Percentiles rank a stretch among this genome's conserved stretches.
These are phyloP conservation scores for Xylariaceae sp. DNA, from an alignment of 2,329 filamentous ascomycete genomes.

Conservation along the genomic window DNA sequence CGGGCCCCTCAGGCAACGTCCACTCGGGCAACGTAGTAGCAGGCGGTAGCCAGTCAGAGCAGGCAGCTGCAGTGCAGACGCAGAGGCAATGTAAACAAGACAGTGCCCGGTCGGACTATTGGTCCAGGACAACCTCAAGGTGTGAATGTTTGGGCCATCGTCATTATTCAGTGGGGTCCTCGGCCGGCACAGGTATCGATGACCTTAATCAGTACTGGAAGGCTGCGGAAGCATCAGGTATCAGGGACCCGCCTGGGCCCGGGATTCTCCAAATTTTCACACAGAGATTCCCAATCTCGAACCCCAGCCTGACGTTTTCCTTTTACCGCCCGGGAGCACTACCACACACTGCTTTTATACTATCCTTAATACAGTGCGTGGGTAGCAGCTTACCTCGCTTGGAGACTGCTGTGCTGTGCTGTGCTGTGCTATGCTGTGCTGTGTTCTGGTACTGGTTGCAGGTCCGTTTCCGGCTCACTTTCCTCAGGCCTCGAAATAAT, in stretches of 20 bases:
- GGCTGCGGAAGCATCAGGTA: background rate
- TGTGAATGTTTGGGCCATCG: slow-evolving; percentile 18
- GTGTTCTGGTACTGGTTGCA: slow-evolving; percentile 4
- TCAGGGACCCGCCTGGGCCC: slow-evolving; percentile 11
- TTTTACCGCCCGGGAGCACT: slow-evolving; percentile 12
- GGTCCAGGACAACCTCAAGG: slow-evolving; percentile 12
- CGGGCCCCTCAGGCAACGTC: slow-evolving; percentile 5
- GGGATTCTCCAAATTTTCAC: slow-evolving; percentile 20
- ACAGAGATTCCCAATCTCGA: slow-evolving; percentile 13
- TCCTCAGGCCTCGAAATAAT: background rate
- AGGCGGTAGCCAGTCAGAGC: slow-evolving; percentile 9
- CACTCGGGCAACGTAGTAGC: slow-evolving; percentile 5
- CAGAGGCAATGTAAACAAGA: slow-evolving; percentile 21
- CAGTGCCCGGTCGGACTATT: slow-evolving; percentile 12
- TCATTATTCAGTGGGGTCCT: slow-evolving; percentile 13
- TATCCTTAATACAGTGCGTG: slow-evolving; percentile 8
- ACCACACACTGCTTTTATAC: slow-evolving; percentile 24
- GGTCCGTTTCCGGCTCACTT: background rate
- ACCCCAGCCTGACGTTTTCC: slow-evolving; percentile 25
- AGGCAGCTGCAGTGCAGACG: slow-evolving; percentile 13
- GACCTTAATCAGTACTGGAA: too few relatives aligned
- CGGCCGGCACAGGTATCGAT: background rate
- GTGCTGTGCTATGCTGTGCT: slow-evolving; percentile 10
- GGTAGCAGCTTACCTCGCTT: too few relatives aligned
- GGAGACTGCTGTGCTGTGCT: slow-evolving; percentile 1